Evolutionary conservation across 129 eudicot genomes (phyloP).

Genomic region (Erigeron canadensis): DNA sequence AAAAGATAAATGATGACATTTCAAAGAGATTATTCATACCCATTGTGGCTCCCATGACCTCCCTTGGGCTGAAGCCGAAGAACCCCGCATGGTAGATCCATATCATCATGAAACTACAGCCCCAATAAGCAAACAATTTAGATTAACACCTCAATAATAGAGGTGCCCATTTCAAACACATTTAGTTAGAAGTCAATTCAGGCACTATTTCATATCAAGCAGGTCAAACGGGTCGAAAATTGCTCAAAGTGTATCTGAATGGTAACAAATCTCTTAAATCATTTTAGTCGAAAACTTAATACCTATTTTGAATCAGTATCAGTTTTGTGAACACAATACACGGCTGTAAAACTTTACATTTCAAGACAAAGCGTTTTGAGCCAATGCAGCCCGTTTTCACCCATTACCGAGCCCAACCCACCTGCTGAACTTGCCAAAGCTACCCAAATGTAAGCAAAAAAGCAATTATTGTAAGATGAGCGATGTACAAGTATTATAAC

Average conservation of each 20-base stretch:
- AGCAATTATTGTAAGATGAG: not conserved
- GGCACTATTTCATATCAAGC: not conserved
- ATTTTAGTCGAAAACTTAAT: not conserved
- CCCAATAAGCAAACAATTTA: conserved; percentile 20
- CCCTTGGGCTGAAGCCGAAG: conserved; percentile 77
- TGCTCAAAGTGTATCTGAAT: not conserved
- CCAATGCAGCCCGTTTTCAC: not conserved
- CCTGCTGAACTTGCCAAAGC: not conserved
- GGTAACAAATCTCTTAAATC: not conserved
- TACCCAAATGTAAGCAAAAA: not conserved
- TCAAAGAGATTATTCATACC: conserved; percentile 43
- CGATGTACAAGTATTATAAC: not conserved
- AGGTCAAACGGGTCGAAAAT: not conserved
- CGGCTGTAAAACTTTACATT: not conserved
- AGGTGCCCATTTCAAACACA: not conserved
- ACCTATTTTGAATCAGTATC: not conserved
- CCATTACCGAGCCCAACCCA: not conserved
- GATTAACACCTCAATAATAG: not conserved
- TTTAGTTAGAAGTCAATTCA: not conserved
- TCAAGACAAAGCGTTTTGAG: not conserved
- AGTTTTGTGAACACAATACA: not conserved
- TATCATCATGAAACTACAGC: conserved; percentile 79
- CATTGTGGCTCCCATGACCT: conserved; percentile 82
- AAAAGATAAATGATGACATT: not conserved
- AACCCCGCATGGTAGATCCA: conserved; percentile 89